Conservation (phyloP, 352 stramenopile genomes). For the Paralagenidium karlingii region DNA sequence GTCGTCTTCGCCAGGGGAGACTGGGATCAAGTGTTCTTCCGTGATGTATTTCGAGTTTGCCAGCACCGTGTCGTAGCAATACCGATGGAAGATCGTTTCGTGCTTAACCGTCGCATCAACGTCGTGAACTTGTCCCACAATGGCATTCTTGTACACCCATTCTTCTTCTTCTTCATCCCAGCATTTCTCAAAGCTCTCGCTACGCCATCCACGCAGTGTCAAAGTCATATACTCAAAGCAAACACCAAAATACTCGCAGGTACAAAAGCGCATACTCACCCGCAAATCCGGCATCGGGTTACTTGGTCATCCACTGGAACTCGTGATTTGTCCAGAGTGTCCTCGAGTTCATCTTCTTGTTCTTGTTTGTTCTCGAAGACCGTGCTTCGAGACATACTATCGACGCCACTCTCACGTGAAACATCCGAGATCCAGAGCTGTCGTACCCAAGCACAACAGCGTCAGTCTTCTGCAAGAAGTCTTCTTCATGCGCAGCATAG, state of each 20-base stretch:
- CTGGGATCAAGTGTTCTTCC: conserved; percentile 54
- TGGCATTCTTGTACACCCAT: conserved; percentile 84
- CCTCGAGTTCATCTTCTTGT: conserved; percentile 32
- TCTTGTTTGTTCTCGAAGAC: conserved; percentile 59
- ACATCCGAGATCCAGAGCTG: conserved; percentile 72
- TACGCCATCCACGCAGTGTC: conserved; percentile 4
- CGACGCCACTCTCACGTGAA: conserved; percentile 32
- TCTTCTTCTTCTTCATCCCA: conserved; percentile 85
- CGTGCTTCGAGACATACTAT: conserved; percentile 61
- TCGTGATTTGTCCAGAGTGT: conserved; percentile 43
- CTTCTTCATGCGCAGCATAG: not conserved
- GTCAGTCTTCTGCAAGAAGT: not conserved
- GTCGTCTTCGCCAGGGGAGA: conserved; percentile 18
- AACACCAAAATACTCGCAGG: conserved; percentile 1
- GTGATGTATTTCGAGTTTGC: conserved; percentile 73
- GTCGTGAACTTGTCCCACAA: conserved; percentile 54
- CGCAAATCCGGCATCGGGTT: conserved; percentile 75
- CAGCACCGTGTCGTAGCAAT: conserved; percentile 79
- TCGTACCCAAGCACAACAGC: not conserved
- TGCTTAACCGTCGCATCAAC: conserved; percentile 20
- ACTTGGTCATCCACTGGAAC: conserved; percentile 73
- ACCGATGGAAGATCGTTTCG: conserved; percentile 83
- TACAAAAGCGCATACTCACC: conserved; percentile 14
- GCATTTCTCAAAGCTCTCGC: conserved; percentile 66
- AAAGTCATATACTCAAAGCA: not conserved